Base-by-base conservation (phyloP, 2,329 filamentous ascomycete genomes). In the Penicillium sp. region DNA sequence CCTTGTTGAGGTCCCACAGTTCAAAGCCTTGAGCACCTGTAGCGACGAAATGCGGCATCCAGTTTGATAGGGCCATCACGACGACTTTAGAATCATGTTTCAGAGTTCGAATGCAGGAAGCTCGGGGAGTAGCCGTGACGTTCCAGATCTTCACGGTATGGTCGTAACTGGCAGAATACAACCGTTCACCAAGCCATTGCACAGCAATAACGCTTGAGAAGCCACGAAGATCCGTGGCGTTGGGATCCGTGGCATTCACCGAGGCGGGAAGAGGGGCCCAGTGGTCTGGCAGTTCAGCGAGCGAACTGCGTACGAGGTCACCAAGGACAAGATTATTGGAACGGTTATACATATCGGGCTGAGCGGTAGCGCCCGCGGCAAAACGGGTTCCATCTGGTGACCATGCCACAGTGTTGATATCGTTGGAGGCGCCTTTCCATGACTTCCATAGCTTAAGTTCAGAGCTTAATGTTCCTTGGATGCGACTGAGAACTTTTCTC, bases 381-480 rank as follows among this genome's bases (percentile, higher is more conserved):
- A 85, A 86, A 3, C 61, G 70, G 2, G 74, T 74, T 2, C 81
- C 79, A 63, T 82, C 73, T 2, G 76, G 73, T 2, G 79, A 77
- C 83, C 83, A 86, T 13, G 81, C 76, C 3, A 85, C 67, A 9
- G 76, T 74, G 31, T 80, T 74, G 1, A 85, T 76, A 63, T 85
- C 84, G 23, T 80, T 79, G 0, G 82, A 85, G 0, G 81, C 81
- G 1, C 82, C 81, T 54, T 78, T 81, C 74, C 80, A 85, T 13
- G 74, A 71, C 47, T 70, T 74, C 24, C 69, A 73, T 2, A 71
- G 70, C 4, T 71, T 74, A 15, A 84, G 61, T 1, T 74, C 69
- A 23, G 75, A 67, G 29, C 62, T 63, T 23, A 68, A 67, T 26
- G 70, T 61, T 12, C 50, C 24, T 28, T 51, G 48, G 46, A 68